Conservation (phyloP, 805 yeast genomes). For the Suhomyces kilbournensis region DNA sequence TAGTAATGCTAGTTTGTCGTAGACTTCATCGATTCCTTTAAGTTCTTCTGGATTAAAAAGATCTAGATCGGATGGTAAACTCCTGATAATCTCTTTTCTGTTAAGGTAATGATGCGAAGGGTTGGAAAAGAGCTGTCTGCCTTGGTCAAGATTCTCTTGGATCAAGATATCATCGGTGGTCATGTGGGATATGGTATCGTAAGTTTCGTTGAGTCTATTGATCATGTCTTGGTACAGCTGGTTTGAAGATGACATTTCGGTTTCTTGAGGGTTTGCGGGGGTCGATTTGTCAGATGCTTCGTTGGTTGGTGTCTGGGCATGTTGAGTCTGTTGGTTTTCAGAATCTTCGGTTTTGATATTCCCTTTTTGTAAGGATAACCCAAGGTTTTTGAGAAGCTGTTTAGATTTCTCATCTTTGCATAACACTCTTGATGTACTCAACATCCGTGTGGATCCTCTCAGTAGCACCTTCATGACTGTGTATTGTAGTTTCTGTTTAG, state of each 20-base stretch:
- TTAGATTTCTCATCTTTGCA: constrained; percentile 10
- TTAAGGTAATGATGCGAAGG: constrained; percentile 35
- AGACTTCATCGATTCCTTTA: constrained; percentile 29
- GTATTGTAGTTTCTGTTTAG: no score
- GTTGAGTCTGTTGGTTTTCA: constrained; percentile 2
- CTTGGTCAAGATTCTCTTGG: constrained; percentile 35
- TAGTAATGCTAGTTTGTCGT: constrained; percentile 27
- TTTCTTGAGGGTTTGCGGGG: background rate
- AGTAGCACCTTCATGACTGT: background rate
- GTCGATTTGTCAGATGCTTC: background rate
- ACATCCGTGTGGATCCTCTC: background rate
- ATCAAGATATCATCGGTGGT: constrained; percentile 34
- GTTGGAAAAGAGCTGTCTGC: constrained; percentile 32
- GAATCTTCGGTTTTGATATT: constrained; percentile 16
- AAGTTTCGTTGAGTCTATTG: constrained; percentile 19
- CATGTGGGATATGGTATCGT: constrained; percentile 34
- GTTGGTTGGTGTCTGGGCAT: background rate
- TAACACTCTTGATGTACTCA: background rate
- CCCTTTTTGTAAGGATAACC: constrained; percentile 32
- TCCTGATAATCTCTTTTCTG: constrained; percentile 26
- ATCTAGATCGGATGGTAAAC: constrained; percentile 37
- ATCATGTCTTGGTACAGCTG: constrained; percentile 6
- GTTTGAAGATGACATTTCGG: background rate
- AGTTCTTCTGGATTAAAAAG: constrained; percentile 26
- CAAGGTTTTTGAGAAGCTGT: constrained; percentile 28